phyloP scores from a whole-genome alignment of 2,329 filamentous ascomycete species.

The Dactylellina drechsleri region DNA sequence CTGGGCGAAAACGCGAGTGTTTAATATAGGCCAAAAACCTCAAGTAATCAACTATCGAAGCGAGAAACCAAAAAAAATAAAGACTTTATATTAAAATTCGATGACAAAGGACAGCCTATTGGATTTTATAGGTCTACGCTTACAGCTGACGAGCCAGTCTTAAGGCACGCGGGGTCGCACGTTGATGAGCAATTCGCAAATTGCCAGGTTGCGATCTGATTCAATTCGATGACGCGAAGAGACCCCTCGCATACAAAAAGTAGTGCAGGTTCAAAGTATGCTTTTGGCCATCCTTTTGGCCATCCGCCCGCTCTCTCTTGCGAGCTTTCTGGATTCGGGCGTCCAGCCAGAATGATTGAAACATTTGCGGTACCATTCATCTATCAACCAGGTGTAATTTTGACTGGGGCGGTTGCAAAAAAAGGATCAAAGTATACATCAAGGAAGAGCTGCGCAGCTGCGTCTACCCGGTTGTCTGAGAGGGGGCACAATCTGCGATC shows the following conservation, averaged over 20 bases:
- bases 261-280: conserved; percentile 31
- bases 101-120: conserved; percentile 15
- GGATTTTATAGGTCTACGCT: conserved; percentile 19
- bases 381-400: no score
- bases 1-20: conserved; percentile 33
- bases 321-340: background rate
- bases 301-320: conserved; percentile 27
- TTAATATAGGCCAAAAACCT: conserved; percentile 15
- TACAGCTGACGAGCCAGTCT: conserved; percentile 25
- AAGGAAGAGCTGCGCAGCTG: conserved; percentile 2
- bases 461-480: conserved; percentile 39
- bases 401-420: no score
- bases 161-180: background rate
- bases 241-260: conserved; percentile 4
- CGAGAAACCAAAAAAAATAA: background rate
- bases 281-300: conserved; percentile 40
- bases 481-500: conserved; percentile 29
- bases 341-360: no score
- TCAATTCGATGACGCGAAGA: conserved; percentile 52
- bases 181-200: conserved; percentile 50
- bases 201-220: conserved; percentile 16
- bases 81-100: conserved; percentile 1
- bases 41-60: conserved; percentile 1
- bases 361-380: no score
- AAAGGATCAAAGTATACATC: no score